A percentile compares a stretch with the other conserved stretches of the same genome.
Evolutionary conservation across 371 early-diverging fungal species (phyloP).

Genomic region (Mucor velutinosus): DNA sequence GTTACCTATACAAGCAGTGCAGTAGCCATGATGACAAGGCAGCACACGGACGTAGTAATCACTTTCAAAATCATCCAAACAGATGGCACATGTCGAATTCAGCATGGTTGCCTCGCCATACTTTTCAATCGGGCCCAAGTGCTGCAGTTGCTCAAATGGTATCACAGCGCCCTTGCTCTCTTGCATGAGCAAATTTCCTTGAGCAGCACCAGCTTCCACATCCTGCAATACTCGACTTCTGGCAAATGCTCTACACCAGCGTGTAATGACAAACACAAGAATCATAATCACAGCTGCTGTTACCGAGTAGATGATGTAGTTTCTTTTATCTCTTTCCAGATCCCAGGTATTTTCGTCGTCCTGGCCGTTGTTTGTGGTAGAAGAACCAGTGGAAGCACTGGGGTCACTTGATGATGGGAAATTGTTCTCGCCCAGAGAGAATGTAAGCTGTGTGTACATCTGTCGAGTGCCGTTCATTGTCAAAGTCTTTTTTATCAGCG

Average conservation of each 20-base stretch:
- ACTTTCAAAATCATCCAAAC: constrained; percentile 43
- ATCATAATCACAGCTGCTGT: constrained; percentile 6
- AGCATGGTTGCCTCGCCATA: constrained; percentile 21
- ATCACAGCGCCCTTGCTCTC: neutral
- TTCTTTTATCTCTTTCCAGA: constrained; percentile 3
- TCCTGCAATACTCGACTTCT: constrained; percentile 3
- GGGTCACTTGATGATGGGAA: constrained; percentile 13
- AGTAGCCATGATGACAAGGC: constrained; percentile 49
- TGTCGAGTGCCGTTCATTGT: constrained; percentile 6
- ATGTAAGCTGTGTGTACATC: constrained; percentile 14
- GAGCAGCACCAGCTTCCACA: neutral
- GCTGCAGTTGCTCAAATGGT: constrained; percentile 11
- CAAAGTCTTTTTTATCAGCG: constrained; percentile 9
- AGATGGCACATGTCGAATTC: constrained; percentile 43
- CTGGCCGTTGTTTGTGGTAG: neutral
- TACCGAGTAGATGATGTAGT: constrained; percentile 17
- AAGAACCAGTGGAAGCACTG: neutral
- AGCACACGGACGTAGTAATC: constrained; percentile 35
- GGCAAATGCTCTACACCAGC: constrained; percentile 16
- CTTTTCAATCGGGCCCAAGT: constrained; percentile 15
- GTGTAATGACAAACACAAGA: constrained; percentile 2
- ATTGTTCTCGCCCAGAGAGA: constrained; percentile 18
- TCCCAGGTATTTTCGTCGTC: neutral
- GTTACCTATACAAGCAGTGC: constrained; percentile 51
- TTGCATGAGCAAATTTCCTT: neutral